Conservation (phyloP, 805 yeast species). For the Wickerhamiella vanderwaltii region DNA sequence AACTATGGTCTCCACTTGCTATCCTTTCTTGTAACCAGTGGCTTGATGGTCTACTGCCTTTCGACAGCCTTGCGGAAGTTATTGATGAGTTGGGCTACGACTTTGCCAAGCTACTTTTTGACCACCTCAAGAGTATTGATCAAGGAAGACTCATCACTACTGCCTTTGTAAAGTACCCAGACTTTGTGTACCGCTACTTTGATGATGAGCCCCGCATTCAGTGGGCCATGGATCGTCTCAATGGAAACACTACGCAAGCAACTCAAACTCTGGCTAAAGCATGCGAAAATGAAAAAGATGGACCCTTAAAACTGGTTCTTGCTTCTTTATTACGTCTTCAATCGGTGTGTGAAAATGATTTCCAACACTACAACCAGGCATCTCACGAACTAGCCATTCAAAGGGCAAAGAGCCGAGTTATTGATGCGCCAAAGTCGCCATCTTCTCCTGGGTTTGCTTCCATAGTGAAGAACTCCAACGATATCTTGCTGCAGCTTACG, state of each 20-base stretch:
- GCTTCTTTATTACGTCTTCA: conserved; percentile 1
- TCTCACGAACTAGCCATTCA: neutral
- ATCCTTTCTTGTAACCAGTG: neutral
- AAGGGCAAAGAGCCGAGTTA: neutral
- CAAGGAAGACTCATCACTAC: neutral
- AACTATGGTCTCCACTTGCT: conserved; percentile 5
- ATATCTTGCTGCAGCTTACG: neutral
- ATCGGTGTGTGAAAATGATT: neutral
- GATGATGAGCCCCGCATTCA: conserved; percentile 1
- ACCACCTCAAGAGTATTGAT: conserved; percentile 1
- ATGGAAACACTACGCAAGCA: neutral
- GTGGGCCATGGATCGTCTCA: conserved; percentile 4
- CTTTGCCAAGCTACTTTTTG: conserved; percentile 7
- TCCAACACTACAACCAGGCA: neutral
- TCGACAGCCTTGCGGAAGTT: neutral
- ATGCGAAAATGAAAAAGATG: neutral
- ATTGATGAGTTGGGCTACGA: conserved; percentile 3
- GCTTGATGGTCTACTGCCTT: neutral
- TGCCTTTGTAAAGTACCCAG: neutral
- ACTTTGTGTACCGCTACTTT: conserved; percentile 1
- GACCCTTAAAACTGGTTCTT: neutral
- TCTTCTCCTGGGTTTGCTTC: neutral
- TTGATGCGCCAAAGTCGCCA: neutral
- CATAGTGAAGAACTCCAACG: neutral
- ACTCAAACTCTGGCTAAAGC: neutral